These are phyloP conservation scores for Epipyxis sp. DNA, from an alignment of 108 stramenopile species.

Conservation along the genomic window DNA sequence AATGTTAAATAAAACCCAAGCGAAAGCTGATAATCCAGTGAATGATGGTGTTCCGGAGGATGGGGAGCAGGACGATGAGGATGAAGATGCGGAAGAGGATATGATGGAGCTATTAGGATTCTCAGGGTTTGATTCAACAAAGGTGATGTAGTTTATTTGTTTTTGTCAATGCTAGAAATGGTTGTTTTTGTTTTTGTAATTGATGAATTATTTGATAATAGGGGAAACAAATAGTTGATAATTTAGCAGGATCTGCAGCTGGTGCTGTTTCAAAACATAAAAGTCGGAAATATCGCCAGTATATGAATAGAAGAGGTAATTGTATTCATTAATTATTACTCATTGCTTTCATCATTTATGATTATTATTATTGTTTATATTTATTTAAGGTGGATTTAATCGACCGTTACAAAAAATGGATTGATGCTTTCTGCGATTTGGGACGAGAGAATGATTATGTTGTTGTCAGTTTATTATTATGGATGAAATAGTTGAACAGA, in stretches of 20 bases:
- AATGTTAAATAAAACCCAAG: not conserved
- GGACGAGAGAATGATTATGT: too few species aligned
- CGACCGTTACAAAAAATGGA: not conserved
- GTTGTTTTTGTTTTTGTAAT: not conserved
- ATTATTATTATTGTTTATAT: not conserved
- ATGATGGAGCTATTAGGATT: not conserved
- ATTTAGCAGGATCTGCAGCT: not conserved
- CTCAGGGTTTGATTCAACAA: not conserved
- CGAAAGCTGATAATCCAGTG: not conserved
- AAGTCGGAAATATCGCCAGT: constrained; percentile 1
- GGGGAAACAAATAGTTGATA: not conserved
- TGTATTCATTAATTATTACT: not conserved
- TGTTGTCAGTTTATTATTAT: too few species aligned
- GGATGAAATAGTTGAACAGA: too few species aligned
- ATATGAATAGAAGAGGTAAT: constrained; percentile 9
- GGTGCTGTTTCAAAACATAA: constrained; percentile 10
- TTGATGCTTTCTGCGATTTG: too few species aligned
- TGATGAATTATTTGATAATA: not conserved
- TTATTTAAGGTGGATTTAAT: not conserved
- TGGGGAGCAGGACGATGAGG: constrained; percentile 13
- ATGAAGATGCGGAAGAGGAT: constrained; percentile 7
- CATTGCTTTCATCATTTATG: too few species aligned
- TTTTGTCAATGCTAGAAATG: not conserved
- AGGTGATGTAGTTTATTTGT: not conserved
- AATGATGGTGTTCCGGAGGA: not conserved